A percentile compares a stretch with the other conserved stretches of the same genome.
phyloP scores from a whole-genome alignment of 176 grass and related monocot species.

The Avena insularis region DNA sequence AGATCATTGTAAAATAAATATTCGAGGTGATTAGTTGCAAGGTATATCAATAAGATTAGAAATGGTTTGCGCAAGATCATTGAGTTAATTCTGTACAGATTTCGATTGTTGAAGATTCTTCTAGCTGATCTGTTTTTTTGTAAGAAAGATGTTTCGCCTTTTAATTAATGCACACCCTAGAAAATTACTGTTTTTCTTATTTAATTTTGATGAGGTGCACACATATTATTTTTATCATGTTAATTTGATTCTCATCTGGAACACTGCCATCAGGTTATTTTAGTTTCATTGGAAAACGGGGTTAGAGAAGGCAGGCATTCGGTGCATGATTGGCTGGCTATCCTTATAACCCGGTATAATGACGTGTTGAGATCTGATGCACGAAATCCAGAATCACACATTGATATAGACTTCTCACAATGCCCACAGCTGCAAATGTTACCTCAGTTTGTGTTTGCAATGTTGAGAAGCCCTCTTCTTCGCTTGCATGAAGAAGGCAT shows the following conservation, averaged over 20 bases:
- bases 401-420: conserved; percentile 89
- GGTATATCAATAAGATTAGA: conserved; percentile 20
- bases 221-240: conserved; percentile 10
- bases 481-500: conserved; percentile 94
- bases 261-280: conserved; percentile 73
- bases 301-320: conserved; percentile 85
- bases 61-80: conserved; percentile 6
- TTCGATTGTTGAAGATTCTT: conserved; percentile 1
- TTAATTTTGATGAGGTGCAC: not conserved
- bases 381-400: conserved; percentile 51
- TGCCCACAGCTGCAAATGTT: conserved; percentile 80
- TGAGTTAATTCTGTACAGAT: conserved; percentile 30
- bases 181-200: not conserved
- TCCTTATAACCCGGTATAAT: conserved; percentile 83
- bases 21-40: conserved; percentile 7
- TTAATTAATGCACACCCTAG: not conserved
- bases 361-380: conserved; percentile 51
- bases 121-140: not conserved
- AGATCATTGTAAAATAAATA: not conserved
- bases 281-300: conserved; percentile 83
- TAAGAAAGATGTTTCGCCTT: conserved; percentile 10
- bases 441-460: conserved; percentile 85
- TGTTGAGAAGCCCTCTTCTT: conserved; percentile 90
- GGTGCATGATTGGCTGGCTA: conserved; percentile 86
- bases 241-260: conserved; percentile 24